Conservation (phyloP, 345 rosid genomes). For the Linum lewisii region DNA sequence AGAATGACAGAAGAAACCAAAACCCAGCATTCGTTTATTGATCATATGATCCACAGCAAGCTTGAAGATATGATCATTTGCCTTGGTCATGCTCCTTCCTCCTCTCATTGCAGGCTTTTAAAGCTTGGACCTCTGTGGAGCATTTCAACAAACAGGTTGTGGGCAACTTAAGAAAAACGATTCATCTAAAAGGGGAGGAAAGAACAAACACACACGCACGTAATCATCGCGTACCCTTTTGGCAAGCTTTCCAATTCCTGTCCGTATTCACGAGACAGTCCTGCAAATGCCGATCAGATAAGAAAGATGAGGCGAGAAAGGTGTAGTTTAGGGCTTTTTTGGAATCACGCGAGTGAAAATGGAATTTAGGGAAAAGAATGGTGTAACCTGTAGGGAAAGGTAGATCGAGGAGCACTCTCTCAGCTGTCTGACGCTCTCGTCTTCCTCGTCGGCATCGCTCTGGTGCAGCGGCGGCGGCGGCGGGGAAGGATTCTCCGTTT, state of each 20-base stretch:
- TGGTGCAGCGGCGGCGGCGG: conserved; percentile 33
- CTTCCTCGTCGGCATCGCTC: conserved; percentile 67
- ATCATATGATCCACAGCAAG: neutral
- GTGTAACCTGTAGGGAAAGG: conserved; percentile 60
- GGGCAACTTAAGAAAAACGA: neutral
- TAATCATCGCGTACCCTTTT: conserved; percentile 39
- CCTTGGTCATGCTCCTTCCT: conserved; percentile 20
- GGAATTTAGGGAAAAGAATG: neutral
- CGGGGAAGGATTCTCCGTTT: neutral
- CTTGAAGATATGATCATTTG: conserved; percentile 14
- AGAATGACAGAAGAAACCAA: no score
- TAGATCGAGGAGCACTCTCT: conserved; percentile 67
- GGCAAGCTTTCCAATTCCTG: conserved; percentile 85
- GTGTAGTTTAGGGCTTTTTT: no score
- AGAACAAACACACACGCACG: neutral
- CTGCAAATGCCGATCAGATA: conserved; percentile 28
- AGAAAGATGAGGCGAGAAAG: neutral
- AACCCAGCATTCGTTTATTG: no score
- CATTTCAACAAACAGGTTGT: conserved; percentile 14
- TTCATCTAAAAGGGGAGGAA: neutral
- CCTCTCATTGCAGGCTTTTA: conserved; percentile 49
- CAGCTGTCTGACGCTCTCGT: conserved; percentile 85
- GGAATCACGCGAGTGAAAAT: neutral
- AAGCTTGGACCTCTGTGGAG: conserved; percentile 45
- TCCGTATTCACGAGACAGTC: conserved; percentile 64